Base-by-base conservation (phyloP, 2,329 filamentous ascomycete species). In the Lecanosticta acicola region DNA sequence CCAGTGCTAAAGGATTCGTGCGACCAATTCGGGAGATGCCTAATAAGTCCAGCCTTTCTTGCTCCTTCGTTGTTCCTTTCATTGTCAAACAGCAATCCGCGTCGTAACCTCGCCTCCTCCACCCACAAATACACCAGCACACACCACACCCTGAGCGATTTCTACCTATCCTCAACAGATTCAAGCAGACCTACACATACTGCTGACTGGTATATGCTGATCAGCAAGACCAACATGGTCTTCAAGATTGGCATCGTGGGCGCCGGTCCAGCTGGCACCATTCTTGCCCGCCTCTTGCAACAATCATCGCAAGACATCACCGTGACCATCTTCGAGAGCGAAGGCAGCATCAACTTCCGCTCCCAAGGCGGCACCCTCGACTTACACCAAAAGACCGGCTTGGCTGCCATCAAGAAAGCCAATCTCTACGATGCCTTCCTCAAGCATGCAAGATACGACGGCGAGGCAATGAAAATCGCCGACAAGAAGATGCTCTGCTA, bases 391-490 rank as follows among this genome's bases (percentile, higher is more conserved):
- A 46, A 50, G 8, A 56, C 51, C 8, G 62, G 62, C 1, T 59
- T 62, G 38, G 45, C 53, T 14, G 62, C 58, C 4, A 46, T 65
- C 1, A 46, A 48, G 16, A 49, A 55, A 40, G 58, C 57, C 5
- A 57, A 57, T 1, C 48, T 65, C 3, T 53, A 52, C 36, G 55
- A 60, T 14, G 48, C 58, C 29, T 65, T 62, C 47, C 29, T 55
- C 17, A 54, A 50, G 37, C 41, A 53, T 19, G 51, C 52, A 3
- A 39, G 52, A 8, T 49, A 52, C 32, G 54, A 56, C 24, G 56
- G 68, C 45, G 68, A 74, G 50, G 67, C 66, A n/a, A 51, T 72
- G 24, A 56, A 65, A 4, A 40, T 72, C 17, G 63, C 60, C 7
- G 69, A 72, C 54, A 70, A 71, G 54, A 63, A 66, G 35, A 42